Evolutionary conservation across 1,284 basidiomycete species (phyloP).

Genomic region (Tetrapyrgos nigripes): DNA sequence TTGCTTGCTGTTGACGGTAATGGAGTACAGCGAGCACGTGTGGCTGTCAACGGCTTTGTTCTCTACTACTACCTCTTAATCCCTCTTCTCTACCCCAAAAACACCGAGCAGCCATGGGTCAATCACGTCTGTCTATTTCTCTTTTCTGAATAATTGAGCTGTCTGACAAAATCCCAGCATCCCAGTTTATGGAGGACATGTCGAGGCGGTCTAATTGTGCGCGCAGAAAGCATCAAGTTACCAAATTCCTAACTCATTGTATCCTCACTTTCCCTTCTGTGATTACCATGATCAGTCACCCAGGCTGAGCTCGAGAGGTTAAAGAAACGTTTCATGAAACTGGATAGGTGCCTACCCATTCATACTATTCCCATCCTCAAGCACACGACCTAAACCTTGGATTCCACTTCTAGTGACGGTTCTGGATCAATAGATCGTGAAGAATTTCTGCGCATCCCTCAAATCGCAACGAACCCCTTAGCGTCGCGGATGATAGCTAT

Average conservation of each 20-base stretch:
- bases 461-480: conserved; percentile 97
- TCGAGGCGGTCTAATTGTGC: conserved; percentile 91
- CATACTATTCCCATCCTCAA: not conserved
- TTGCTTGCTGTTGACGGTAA: no score
- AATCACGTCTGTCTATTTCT: conserved; percentile 66
- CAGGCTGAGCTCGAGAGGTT: conserved; percentile 90
- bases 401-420: conserved; percentile 69
- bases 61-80: not conserved
- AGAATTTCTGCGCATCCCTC: conserved; percentile 98
- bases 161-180: conserved; percentile 53
- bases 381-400: not conserved
- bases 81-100: not conserved
- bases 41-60: no score
- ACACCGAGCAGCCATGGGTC: conserved; percentile 41
- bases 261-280: not conserved
- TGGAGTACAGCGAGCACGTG: no score
- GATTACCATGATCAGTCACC: conserved; percentile 68
- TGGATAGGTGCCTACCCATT: conserved; percentile 76
- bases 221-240: conserved; percentile 41
- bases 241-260: not conserved
- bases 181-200: conserved; percentile 95
- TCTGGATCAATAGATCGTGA: conserved; percentile 98
- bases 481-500: conserved; percentile 99
- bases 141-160: conserved; percentile 9
- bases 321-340: conserved; percentile 99